Conservation (phyloP, 2,329 filamentous ascomycete genomes). For the Ploettnerulaceae sp. region DNA sequence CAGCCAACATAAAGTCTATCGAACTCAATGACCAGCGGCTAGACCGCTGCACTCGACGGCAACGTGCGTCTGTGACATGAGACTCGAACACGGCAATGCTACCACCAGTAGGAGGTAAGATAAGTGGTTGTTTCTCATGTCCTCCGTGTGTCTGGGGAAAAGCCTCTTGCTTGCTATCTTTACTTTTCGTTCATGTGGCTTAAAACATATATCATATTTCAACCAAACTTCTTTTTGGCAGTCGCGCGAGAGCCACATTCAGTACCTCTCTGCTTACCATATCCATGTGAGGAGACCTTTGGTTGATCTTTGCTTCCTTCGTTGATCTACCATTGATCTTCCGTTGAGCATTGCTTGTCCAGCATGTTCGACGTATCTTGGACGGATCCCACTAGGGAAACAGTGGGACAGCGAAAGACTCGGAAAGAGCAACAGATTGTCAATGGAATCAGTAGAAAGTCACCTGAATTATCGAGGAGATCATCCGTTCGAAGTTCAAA, state of each 20-base stretch:
- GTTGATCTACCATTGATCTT: slow-evolving; percentile 1
- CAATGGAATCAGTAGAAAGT: not conserved
- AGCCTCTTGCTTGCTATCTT: not conserved
- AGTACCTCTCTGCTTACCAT: not conserved
- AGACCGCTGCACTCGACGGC: slow-evolving; percentile 1
- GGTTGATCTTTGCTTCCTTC: not conserved
- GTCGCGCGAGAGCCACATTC: not conserved
- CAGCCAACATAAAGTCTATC: slow-evolving; percentile 1
- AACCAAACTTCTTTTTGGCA: slow-evolving; percentile 1
- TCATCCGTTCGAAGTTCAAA: slow-evolving; percentile 16
- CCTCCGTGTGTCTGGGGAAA: not conserved
- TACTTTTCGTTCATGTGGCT: not conserved
- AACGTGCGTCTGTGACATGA: slow-evolving; percentile 9
- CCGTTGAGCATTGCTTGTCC: not conserved
- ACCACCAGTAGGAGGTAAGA: not conserved
- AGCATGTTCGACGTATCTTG: slow-evolving; percentile 34
- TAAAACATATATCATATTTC: slow-evolving; percentile 3
- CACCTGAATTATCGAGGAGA: slow-evolving; percentile 7
- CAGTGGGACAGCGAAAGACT: slow-evolving; percentile 30
- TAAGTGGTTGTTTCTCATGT: not conserved
- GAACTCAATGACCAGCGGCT: not conserved
- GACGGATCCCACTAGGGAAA: slow-evolving; percentile 31
- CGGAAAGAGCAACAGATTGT: slow-evolving; percentile 26
- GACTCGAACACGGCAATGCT: slow-evolving; percentile 4
- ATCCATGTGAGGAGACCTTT: not conserved